Evolutionary conservation across 2,329 filamentous ascomycete genomes (phyloP), one percentile per base, ranked within the genome.

Genomic region (Hymenotorrendiella dingleyae): DNA sequence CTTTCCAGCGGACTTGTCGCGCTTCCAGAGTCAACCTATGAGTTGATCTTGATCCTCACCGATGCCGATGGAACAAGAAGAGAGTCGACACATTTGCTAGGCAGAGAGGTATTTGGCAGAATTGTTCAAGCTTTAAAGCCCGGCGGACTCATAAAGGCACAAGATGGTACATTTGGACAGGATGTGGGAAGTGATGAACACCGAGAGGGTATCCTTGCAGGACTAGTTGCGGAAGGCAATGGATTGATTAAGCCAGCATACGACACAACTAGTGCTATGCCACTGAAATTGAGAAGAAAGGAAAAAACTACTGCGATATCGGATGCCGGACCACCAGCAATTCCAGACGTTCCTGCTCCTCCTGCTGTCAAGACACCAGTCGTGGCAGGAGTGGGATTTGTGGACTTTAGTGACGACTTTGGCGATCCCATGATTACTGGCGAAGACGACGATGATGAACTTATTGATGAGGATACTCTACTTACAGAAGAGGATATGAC

Each of bases 381-480:
- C 16, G 78, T 86, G 10, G 67, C 71, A 36, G 80, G 78, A 16
- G 78, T 86, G 10, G 82, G 81, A 24, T 84, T 84, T 52, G 76
- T 86, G 27, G 80, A 84, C 56, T 76, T 82, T 48, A 73, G 72
- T 51, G 78, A 84, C 52, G 80, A 86, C 51, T 70, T 82, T 43
- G 72, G 71, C 49, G 66, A 67, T 46, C 68, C 59, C 59, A 76
- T 68, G 45, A 68, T 63, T 24, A 61, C 53, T 19, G 73, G 72
- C 40, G 75, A 76, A 47, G 73, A 72, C 42, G 76, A 75, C 34
- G 84, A 89, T 55, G 88, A 94, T 51, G 90, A 94, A 42, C 67
- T 94, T 41, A 93, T 98, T 54, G 89, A 97, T 60, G 93, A 97
- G 64, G 84, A 96, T 58, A 82, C 80, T 8, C 71, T 98, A 23